These are phyloP conservation scores for Pythium periplocum DNA, from an alignment of 352 stramenopile genomes.

Conservation along the genomic window DNA sequence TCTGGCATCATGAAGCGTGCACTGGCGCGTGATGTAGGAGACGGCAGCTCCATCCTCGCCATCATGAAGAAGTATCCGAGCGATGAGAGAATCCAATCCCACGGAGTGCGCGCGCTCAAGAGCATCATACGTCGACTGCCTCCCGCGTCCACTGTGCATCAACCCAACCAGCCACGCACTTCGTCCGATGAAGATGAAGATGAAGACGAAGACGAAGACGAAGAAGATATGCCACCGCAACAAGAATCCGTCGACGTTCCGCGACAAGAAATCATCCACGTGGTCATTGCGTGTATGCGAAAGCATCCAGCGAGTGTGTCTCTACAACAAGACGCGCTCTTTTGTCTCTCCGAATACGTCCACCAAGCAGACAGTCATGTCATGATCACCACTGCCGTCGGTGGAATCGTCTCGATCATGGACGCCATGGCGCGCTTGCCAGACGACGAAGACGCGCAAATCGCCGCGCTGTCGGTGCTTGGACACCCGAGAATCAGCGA, in stretches of 20 bases:
- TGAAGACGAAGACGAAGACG: no score
- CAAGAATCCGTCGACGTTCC: no score
- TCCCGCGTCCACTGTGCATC: background rate
- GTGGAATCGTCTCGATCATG: constrained; percentile 38
- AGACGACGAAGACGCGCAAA: constrained; percentile 42
- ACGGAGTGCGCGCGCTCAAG: constrained; percentile 43
- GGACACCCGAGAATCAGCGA: constrained; percentile 50
- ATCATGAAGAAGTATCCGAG: constrained; percentile 42
- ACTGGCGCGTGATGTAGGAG: constrained; percentile 33
- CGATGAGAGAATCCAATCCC: constrained; percentile 38
- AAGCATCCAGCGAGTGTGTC: constrained; percentile 22
- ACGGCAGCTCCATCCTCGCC: constrained; percentile 33
- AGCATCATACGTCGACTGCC: constrained; percentile 26
- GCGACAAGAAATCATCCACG: constrained; percentile 14
- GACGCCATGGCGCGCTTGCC: constrained; percentile 41
- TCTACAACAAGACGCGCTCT: constrained; percentile 44
- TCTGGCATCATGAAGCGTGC: constrained; percentile 47
- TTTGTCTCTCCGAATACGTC: constrained; percentile 36
- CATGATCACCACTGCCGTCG: constrained; percentile 28
- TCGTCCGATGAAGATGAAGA: no score
- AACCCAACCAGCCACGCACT: no score
- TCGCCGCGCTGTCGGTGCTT: constrained; percentile 44
- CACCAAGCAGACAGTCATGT: constrained; percentile 24
- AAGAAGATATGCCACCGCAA: constrained; percentile 2
- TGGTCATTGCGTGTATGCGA: constrained; percentile 43